Evolutionary conservation across 2,329 filamentous ascomycete species (phyloP).

Genomic region (Nannizzia gypsea): DNA sequence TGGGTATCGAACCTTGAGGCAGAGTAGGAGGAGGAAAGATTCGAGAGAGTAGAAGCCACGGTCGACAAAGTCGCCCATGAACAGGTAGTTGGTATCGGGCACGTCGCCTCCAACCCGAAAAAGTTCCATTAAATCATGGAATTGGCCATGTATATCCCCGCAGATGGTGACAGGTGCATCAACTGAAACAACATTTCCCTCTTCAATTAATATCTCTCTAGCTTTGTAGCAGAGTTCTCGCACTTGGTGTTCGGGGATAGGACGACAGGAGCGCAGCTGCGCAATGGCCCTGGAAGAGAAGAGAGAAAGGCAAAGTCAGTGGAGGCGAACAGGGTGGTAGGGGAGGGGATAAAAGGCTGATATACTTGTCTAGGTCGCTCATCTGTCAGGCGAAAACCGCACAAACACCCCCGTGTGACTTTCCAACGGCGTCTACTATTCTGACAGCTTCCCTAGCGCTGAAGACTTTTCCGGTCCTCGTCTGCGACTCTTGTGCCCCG

Average conservation of each 20-base stretch:
- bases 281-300: slow-evolving; percentile 62
- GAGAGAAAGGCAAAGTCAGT: neutral
- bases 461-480: neutral
- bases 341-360: neutral
- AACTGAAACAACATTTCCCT: slow-evolving; percentile 98
- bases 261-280: slow-evolving; percentile 87
- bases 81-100: slow-evolving; percentile 96
- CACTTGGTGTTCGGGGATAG: slow-evolving; percentile 90
- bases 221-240: slow-evolving; percentile 96
- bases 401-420: neutral
- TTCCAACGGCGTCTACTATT: neutral
- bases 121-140: slow-evolving; percentile 97
- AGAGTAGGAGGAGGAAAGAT: slow-evolving; percentile 94
- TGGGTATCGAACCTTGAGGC: slow-evolving; percentile 92
- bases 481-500: neutral
- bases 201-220: slow-evolving; percentile 96
- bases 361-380: slow-evolving; percentile 88
- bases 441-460: neutral
- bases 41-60: slow-evolving; percentile 97
- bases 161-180: slow-evolving; percentile 94
- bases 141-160: slow-evolving; percentile 96
- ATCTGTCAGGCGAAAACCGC: slow-evolving; percentile 39
- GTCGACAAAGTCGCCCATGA: slow-evolving; percentile 95
- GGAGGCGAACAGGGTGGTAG: neutral
- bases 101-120: slow-evolving; percentile 96